Base-by-base conservation (phyloP, 345 rosid genomes). In the Hibiscus syriacus region DNA sequence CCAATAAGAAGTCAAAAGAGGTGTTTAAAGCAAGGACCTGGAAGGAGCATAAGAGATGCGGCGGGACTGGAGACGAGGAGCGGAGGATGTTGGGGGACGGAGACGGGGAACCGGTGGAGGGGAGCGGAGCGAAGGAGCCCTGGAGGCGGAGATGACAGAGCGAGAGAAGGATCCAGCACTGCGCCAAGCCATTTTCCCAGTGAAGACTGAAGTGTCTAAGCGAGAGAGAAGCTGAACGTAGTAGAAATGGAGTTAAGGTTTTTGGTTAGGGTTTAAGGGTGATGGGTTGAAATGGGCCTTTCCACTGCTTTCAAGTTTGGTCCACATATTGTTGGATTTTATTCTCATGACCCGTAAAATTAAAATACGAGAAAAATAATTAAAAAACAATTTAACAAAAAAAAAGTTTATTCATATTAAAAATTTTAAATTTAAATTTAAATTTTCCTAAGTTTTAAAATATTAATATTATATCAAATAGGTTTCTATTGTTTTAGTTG, bases 21-120 rank as follows among this genome's bases (percentile, higher is more conserved):
- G 57, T 1, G 27, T 53, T 53, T 23, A 17, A 59, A 48, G 54
- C 22, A 34, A 63, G 52, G 72, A 90, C 97, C n/a, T 89, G 64
- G 91, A 82, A 54, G 83, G 71, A 23, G 77, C 74, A 68, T 83
- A 83, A 67, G 92, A 81, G 46, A 84, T 23, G 72, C 88, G 88
- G 72, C 92, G 95, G n/a, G 86, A 77, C 22, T 73, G 84, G 16
- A 41, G 88, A 70, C 92, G 90, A 14, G 91, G 79, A 2, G 84
- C 32, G 60, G 87, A 70, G 52, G 75, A 48, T 30, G 85, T 71
- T 11, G 87, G 66, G 26, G 90, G 85, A 26, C 95, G 92, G 83
- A 89, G 68, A 56, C 96, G 92, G 54, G 94, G 88, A 20, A 88
- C 72, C 13, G 84, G 68, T 7, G 84, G 7, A 32, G 45, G 26